A percentile compares a stretch with the other conserved stretches of the same genome.
Conservation (phyloP, 164 flowering plant species). For the Macadamia integrifolia region DNA sequence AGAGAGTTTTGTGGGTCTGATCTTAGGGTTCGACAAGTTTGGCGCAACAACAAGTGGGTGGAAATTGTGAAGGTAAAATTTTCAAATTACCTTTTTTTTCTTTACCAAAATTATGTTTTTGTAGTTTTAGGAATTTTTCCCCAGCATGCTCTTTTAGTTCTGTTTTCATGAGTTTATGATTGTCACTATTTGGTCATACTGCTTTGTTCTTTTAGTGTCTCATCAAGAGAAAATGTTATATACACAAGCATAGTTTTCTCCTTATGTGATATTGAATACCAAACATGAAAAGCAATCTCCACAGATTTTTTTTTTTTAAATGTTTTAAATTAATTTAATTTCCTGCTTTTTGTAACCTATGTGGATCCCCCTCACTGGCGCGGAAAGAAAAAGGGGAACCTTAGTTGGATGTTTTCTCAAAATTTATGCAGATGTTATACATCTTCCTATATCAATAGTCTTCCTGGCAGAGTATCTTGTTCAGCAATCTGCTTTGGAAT, state of each 20-base stretch:
- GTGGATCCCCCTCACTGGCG: neutral
- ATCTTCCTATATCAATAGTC: neutral
- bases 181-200: no score
- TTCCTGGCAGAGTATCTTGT: neutral
- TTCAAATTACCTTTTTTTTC: neutral
- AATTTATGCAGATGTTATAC: neutral
- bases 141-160: neutral
- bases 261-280: neutral
- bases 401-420: neutral
- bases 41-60: conserved; percentile 24
- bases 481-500: neutral
- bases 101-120: neutral
- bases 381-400: no score
- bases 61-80: conserved; percentile 13
- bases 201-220: no score
- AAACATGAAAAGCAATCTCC: neutral
- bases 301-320: neutral
- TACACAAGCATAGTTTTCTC: neutral
- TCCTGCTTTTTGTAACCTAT: neutral
- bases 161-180: neutral
- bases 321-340: neutral
- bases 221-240: neutral
- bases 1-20: conserved; percentile 24
- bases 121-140: neutral
- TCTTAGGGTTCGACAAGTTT: conserved; percentile 23